Evolutionary conservation across 139 green algal genomes (phyloP).

Genomic region (Dunaliella sp.): DNA sequence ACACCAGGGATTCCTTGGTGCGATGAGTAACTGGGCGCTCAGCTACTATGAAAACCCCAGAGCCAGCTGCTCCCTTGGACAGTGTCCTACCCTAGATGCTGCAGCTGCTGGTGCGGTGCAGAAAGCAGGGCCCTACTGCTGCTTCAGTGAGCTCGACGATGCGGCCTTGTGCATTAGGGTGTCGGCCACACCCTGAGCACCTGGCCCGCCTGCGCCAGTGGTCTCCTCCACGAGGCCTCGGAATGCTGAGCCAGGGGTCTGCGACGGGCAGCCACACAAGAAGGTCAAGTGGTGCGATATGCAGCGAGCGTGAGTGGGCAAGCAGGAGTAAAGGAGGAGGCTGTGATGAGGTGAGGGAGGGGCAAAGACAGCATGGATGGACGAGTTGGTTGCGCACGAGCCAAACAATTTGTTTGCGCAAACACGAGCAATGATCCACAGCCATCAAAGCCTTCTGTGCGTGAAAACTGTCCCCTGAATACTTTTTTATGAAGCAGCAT

Average conservation of each 20-base stretch:
- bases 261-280: background rate
- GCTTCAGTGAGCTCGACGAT: background rate
- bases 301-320: background rate
- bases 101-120: background rate
- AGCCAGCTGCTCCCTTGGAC: background rate
- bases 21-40: background rate
- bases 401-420: no score
- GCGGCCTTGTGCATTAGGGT: background rate
- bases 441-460: background rate
- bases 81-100: background rate
- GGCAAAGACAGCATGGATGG: no score
- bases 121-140: background rate
- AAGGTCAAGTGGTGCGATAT: no score
- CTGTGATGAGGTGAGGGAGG: background rate
- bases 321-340: background rate
- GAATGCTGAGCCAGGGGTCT: constrained; percentile 17
- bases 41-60: background rate
- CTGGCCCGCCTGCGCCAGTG: constrained; percentile 6
- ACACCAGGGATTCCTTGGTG: background rate
- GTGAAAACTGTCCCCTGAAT: background rate
- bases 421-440: no score
- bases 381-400: no score
- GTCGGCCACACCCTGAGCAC: background rate
- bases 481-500: background rate
- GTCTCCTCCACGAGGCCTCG: constrained; percentile 30